These are phyloP conservation scores for Parmales sp. DNA, from an alignment of 108 stramenopile species.

Conservation along the genomic window DNA sequence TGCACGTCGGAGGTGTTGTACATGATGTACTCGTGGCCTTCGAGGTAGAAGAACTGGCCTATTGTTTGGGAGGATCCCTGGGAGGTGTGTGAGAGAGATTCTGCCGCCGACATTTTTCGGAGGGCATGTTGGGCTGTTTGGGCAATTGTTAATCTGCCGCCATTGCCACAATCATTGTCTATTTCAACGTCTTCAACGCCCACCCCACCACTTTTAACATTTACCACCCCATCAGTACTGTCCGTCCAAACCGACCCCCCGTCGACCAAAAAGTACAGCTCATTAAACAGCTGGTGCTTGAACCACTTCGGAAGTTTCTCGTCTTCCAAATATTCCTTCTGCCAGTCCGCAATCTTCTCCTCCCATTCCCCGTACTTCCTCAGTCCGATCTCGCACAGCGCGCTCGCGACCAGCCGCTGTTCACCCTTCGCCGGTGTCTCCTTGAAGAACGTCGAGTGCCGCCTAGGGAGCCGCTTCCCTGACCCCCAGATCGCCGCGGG, in stretches of 20 bases:
- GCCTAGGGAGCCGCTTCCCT: slow-evolving; percentile 13
- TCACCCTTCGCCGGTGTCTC: neutral
- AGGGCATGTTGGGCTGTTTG: neutral
- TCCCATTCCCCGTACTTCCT: slow-evolving; percentile 8
- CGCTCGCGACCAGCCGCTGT: slow-evolving; percentile 6
- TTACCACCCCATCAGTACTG: neutral
- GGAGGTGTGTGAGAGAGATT: neutral
- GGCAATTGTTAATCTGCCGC: neutral
- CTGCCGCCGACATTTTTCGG: neutral
- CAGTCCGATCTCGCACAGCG: slow-evolving; percentile 16
- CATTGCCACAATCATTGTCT: neutral
- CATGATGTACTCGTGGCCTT: slow-evolving; percentile 37
- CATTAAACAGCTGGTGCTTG: slow-evolving; percentile 26
- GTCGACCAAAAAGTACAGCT: slow-evolving; percentile 29
- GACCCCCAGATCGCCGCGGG: slow-evolving; percentile 24
- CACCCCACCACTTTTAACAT: neutral
- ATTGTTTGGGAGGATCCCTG: slow-evolving; percentile 10
- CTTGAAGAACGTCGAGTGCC: slow-evolving; percentile 25
- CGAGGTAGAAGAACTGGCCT: slow-evolving; percentile 25
- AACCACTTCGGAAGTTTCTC: slow-evolving; percentile 13
- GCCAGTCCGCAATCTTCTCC: slow-evolving; percentile 19
- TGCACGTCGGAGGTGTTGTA: slow-evolving; percentile 38
- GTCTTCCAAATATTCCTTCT: neutral
- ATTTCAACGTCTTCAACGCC: neutral
- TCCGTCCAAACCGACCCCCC: slow-evolving; percentile 32